A percentile compares a stretch with the other conserved stretches of the same genome.
Evolutionary conservation across 768 basidiomycete species (phyloP).

Genomic region (Leccinum obscurum): DNA sequence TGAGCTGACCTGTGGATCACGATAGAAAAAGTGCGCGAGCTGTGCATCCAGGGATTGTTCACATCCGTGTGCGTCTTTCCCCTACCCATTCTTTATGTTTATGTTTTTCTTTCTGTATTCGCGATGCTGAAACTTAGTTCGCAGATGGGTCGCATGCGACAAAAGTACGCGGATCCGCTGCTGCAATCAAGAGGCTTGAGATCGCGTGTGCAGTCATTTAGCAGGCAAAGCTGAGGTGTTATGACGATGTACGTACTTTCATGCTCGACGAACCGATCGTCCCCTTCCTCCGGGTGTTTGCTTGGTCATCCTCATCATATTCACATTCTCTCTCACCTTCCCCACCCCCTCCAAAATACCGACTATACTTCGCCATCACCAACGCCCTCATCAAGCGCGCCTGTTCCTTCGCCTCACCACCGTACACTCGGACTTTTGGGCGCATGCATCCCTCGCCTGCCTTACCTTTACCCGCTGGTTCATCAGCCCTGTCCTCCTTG

Average conservation of each 20-base stretch:
- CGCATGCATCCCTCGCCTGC: conserved; percentile 70
- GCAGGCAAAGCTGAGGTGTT: background rate
- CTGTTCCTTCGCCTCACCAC: conserved; percentile 71
- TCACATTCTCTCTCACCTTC: conserved; percentile 64
- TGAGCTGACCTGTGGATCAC: too few relatives aligned
- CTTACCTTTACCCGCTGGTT: conserved; percentile 80
- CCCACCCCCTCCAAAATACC: conserved; percentile 61
- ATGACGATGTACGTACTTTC: conserved; percentile 20
- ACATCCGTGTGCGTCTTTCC: too few relatives aligned
- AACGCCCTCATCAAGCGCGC: conserved; percentile 86
- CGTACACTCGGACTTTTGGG: conserved; percentile 36
- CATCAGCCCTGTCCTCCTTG: conserved; percentile 77
- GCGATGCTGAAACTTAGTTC: too few relatives aligned
- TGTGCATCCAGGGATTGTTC: too few relatives aligned
- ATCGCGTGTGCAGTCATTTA: too few relatives aligned
- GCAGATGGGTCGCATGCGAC: too few relatives aligned
- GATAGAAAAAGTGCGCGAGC: too few relatives aligned
- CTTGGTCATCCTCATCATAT: conserved; percentile 57
- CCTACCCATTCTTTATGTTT: too few relatives aligned
- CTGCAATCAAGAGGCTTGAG: too few relatives aligned
- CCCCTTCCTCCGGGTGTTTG: conserved; percentile 62
- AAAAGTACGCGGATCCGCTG: too few relatives aligned
- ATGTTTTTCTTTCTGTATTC: too few relatives aligned
- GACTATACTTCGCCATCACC: conserved; percentile 74
- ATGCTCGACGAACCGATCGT: conserved; percentile 28